Base-by-base conservation (phyloP, 2,329 filamentous ascomycete genomes). In the Alternaria rosae region DNA sequence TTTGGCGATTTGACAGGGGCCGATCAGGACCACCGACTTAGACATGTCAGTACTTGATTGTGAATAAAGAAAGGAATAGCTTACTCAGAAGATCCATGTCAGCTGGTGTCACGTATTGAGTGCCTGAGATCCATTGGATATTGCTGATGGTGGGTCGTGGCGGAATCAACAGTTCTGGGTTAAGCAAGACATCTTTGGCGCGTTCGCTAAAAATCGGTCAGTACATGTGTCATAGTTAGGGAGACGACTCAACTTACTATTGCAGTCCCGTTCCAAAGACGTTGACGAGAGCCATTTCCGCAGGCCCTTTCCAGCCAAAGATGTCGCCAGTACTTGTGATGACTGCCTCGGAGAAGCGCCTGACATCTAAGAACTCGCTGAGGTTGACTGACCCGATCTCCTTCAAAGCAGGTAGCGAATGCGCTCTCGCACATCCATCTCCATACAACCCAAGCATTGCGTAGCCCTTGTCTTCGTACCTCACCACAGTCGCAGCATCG, bases 71-170 rank as follows among this genome's bases (percentile, higher is more conserved):
- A 7, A 45, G 9, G 26, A 13, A 23, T 25, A 28, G 15, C 80
- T 70, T 78, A 84, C 84, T 95, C 2, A 99, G 83, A 3, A 97
- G 81, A 74, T 98, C 95, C 73, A 99, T 88, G 72, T 99, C 95
- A 2, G 89, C 85, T 0, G 92, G 91, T 2, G 92, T 93, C 47
- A 99, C 87, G 71, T 96, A 91, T 79, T 97, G 94, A 1, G 94
- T 98, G 5, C 95, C 95, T 0, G 93, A 91, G 54, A 99, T 93
- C 95, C 95, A 99, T 80, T 98, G 93, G 38, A 99, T 81, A 72
- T 96, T 97, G 20, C 92, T 96, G 62, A 99, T 99, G 0, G 93
- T 97, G 1, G 95, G 95, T 3, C 95, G 88, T 12, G 92, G 86
- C 2, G 94, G 94, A 21, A 91, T 86, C 15, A 86, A 76, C 1